Conservation (phyloP, 768 basidiomycete genomes). For the Boletus sp. region DNA sequence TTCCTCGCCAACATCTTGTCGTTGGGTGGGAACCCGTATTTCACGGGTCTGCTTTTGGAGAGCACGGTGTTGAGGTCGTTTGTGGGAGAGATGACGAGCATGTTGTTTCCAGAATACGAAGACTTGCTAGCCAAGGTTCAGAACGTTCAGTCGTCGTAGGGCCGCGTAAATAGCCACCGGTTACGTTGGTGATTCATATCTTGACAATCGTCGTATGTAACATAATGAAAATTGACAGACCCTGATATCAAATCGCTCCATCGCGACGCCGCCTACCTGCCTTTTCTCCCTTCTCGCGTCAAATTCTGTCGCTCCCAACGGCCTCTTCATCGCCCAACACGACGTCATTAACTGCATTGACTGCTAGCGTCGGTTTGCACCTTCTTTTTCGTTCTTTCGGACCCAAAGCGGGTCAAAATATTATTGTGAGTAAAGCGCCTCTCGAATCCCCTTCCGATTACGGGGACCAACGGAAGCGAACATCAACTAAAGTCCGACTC, state of each 20-base stretch:
- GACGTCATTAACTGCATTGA: conserved; percentile 4
- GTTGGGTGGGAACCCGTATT: conserved; percentile 25
- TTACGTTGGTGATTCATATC: not conserved
- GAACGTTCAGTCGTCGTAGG: conserved; percentile 1
- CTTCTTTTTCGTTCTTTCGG: not conserved
- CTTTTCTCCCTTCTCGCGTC: not conserved
- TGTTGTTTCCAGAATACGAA: conserved; percentile 28
- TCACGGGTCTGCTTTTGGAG: conserved; percentile 19
- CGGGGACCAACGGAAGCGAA: conserved; percentile 22
- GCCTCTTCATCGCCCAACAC: conserved; percentile 1
- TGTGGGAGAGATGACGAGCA: conserved; percentile 22
- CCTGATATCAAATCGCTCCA: not conserved
- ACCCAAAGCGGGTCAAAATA: not conserved
- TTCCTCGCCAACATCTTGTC: conserved; percentile 31
- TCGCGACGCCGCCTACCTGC: conserved; percentile 10
- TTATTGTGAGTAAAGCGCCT: conserved; percentile 11
- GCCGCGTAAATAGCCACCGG: not conserved
- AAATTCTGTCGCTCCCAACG: not conserved
- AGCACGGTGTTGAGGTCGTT: conserved; percentile 20
- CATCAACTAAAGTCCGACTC: conserved; percentile 9
- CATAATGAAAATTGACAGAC: not conserved
- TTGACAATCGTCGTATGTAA: not conserved
- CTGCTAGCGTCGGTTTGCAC: conserved; percentile 3
- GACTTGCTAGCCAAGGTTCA: conserved; percentile 11
- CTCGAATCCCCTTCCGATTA: not conserved